A percentile compares a stretch with the other conserved stretches of the same genome.
Conservation (phyloP, 1,284 basidiomycete genomes). For the Cystobasidium slooffiae region DNA sequence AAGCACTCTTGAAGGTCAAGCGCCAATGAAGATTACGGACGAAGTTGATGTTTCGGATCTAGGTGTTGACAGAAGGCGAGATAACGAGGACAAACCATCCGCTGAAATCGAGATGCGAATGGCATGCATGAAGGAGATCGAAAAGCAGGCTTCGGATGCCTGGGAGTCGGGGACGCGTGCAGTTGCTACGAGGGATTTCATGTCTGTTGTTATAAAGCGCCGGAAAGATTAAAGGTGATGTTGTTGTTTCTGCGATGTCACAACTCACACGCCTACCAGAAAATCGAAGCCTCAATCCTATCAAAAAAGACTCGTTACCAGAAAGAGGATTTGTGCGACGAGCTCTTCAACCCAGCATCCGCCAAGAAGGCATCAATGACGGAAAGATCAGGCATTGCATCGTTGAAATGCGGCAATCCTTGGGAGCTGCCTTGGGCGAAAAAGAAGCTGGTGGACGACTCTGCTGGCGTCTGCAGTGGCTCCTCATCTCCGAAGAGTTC, state of each 20-base stretch:
- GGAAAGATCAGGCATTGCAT: background rate
- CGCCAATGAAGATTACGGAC: conserved; percentile 10
- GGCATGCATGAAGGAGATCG: conserved; percentile 67
- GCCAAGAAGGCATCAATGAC: background rate
- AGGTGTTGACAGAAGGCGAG: conserved; percentile 59
- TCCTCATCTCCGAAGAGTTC: too few species aligned
- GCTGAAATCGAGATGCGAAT: conserved; percentile 53
- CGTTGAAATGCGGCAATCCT: background rate
- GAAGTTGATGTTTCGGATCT: conserved; percentile 55
- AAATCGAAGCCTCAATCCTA: too few species aligned
- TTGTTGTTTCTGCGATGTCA: background rate
- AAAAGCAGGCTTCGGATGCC: conserved; percentile 66
- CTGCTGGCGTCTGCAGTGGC: too few species aligned
- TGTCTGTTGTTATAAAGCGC: conserved; percentile 62
- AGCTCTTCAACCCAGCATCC: background rate
- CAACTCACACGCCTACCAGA: background rate
- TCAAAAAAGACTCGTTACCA: background rate
- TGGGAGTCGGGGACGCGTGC: conserved; percentile 63
- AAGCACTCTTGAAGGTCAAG: conserved; percentile 23
- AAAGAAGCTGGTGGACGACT: too few species aligned
- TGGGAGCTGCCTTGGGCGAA: too few species aligned
- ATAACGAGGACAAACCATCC: conserved; percentile 57
- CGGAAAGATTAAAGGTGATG: conserved; percentile 13
- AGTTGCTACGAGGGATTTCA: conserved; percentile 70
- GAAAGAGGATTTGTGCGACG: background rate